These are phyloP conservation scores for Mrakia frigida DNA, from an alignment of 768 basidiomycete genomes.

Conservation along the genomic window DNA sequence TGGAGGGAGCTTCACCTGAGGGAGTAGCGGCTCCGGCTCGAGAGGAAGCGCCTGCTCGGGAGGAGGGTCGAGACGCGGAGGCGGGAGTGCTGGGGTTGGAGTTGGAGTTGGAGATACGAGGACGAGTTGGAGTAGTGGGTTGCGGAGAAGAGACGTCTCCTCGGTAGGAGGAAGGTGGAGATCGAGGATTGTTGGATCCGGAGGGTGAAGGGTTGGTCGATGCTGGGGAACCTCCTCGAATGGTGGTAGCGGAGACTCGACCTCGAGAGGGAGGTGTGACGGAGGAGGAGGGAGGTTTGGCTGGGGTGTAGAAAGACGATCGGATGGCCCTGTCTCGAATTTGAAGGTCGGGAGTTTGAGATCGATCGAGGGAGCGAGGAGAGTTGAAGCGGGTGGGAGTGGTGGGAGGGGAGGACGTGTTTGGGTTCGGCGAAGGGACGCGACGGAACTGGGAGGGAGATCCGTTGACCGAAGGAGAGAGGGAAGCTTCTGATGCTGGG, in stretches of 20 bases:
- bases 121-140: slow-evolving; percentile 1
- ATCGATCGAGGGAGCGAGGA: neutral
- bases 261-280: neutral
- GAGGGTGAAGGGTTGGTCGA: neutral
- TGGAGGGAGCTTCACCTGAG: neutral
- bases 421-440: neutral
- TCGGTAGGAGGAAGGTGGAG: slow-evolving; percentile 11
- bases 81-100: neutral
- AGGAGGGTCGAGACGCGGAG: slow-evolving; percentile 9
- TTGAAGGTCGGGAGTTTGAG: slow-evolving; percentile 5
- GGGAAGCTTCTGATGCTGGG: neutral
- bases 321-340: neutral
- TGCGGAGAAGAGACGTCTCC: neutral
- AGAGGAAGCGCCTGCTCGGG: neutral
- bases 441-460: neutral
- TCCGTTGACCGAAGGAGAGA: neutral
- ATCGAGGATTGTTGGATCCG: neutral
- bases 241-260: neutral
- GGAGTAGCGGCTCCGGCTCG: neutral
- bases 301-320: neutral
- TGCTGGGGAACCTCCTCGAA: neutral
- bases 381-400: neutral
- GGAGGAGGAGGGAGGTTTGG: neutral
- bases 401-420: too few species aligned
- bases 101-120: neutral